Evolutionary conservation across 495 filamentous ascomycete genomes (phyloP).

Genomic region (Staphylotrichum tortipilum): DNA sequence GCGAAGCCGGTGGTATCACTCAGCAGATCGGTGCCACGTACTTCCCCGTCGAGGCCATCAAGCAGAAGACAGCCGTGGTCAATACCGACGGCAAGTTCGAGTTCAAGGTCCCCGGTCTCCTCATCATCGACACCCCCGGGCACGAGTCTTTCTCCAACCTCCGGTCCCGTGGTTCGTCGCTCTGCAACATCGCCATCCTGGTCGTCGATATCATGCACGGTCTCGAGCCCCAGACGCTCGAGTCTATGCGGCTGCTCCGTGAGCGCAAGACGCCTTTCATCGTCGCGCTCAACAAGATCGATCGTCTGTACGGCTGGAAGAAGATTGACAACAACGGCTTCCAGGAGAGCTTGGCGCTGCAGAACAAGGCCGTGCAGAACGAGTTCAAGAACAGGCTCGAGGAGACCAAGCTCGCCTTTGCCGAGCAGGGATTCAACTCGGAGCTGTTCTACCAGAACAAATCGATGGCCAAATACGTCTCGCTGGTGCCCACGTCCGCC

Average conservation of each 20-base stretch:
- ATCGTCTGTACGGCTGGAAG: constrained; percentile 98
- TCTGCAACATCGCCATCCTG: constrained; percentile 98
- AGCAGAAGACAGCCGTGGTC: constrained; percentile 84
- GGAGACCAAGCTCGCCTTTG: constrained; percentile 85
- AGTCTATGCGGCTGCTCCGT: constrained; percentile 89
- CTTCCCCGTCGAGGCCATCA: constrained; percentile 91
- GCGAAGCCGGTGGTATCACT: constrained; percentile 98
- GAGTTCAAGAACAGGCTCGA: constrained; percentile 89
- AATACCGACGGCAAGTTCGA: constrained; percentile 86
- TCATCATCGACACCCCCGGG: constrained; percentile 97
- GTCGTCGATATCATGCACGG: constrained; percentile 99
- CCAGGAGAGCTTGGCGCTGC: constrained; percentile 77
- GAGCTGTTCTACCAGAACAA: constrained; percentile 97
- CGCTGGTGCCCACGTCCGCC: constrained; percentile 91
- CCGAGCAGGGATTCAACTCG: constrained; percentile 95
- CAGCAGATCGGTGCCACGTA: constrained; percentile 99
- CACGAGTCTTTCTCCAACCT: constrained; percentile 99
- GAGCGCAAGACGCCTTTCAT: constrained; percentile 97
- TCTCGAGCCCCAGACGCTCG: constrained; percentile 93
- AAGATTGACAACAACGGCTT: constrained; percentile 98
- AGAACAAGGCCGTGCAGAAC: constrained; percentile 89
- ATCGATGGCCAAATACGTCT: constrained; percentile 87
- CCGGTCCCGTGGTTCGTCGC: constrained; percentile 87
- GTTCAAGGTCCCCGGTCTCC: constrained; percentile 94
- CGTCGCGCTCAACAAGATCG: constrained; percentile 98